phyloP scores from a whole-genome alignment of 1,139 yeast species.

The Meyerozyma elateridarum region DNA sequence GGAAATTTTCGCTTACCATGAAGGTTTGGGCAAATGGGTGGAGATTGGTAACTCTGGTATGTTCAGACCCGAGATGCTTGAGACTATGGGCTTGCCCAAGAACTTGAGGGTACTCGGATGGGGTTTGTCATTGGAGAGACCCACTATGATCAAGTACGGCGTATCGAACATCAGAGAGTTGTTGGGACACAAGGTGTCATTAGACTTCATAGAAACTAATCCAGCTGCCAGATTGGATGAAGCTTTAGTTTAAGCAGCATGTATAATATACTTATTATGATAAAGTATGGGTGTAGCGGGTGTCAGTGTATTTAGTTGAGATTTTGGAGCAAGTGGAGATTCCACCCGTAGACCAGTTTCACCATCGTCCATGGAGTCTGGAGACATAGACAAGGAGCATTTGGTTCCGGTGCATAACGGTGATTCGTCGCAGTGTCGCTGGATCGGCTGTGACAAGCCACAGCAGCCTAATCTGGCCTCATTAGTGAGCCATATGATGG shows the following conservation, averaged over 20 bases:
- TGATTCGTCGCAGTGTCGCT: too few relatives aligned
- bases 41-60: constrained; percentile 99
- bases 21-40: constrained; percentile 93
- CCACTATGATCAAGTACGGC: constrained; percentile 97
- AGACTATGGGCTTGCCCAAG: constrained; percentile 95
- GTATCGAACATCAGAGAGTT: constrained; percentile 93
- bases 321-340: background rate
- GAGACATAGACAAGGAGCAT: constrained; percentile 4
- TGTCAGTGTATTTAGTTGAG: background rate
- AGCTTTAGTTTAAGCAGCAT: constrained; percentile 35
- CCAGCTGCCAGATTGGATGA: constrained; percentile 96
- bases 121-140: constrained; percentile 97
- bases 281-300: background rate
- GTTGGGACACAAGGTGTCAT: constrained; percentile 88
- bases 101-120: constrained; percentile 93
- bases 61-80: constrained; percentile 99
- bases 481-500: constrained; percentile 31
- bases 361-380: background rate
- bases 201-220: constrained; percentile 90
- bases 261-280: constrained; percentile 3
- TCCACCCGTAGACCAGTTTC: background rate
- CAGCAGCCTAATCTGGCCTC: constrained; percentile 20
- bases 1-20: constrained; percentile 97
- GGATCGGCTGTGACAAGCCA: constrained; percentile 28
- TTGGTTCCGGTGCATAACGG: too few relatives aligned